Evolutionary conservation across 1,139 yeast species (phyloP).

Genomic region (Hanseniaspora uvarum): DNA sequence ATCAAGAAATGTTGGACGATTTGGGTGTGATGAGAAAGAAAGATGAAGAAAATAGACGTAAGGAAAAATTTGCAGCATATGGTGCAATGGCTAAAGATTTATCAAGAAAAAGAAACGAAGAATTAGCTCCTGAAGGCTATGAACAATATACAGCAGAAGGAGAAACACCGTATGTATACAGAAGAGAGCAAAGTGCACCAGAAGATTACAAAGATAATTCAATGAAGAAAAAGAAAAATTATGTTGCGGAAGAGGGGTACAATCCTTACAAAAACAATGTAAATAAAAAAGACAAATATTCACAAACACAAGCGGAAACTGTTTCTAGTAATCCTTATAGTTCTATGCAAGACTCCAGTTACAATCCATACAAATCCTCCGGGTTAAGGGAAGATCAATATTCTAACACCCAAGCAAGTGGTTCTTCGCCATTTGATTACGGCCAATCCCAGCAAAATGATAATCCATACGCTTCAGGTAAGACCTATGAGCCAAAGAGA

Average conservation of each 20-base stretch:
- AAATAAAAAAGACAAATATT: not conserved
- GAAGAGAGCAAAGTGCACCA: conserved; percentile 4
- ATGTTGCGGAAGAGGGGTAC: not conserved
- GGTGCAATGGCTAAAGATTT: conserved; percentile 48
- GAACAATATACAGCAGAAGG: conserved; percentile 21
- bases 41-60: conserved; percentile 35
- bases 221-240: conserved; percentile 34
- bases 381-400: not conserved
- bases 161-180: conserved; percentile 3
- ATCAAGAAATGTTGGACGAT: conserved; percentile 42
- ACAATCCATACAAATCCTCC: conserved; percentile 4
- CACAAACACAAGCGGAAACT: not conserved
- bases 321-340: not conserved
- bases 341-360: conserved; percentile 11
- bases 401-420: not conserved
- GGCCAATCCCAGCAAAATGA: not conserved
- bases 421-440: not conserved
- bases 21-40: conserved; percentile 43
- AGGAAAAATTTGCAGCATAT: conserved; percentile 56
- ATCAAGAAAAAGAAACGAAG: conserved; percentile 30
- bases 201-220: conserved; percentile 23
- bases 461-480: not conserved
- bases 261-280: conserved; percentile 19
- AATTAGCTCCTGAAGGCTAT: conserved; percentile 40
- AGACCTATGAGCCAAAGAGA: not conserved